These are phyloP conservation scores for Pleodorina starrii DNA, from an alignment of 139 green algal genomes.

Conservation along the genomic window DNA sequence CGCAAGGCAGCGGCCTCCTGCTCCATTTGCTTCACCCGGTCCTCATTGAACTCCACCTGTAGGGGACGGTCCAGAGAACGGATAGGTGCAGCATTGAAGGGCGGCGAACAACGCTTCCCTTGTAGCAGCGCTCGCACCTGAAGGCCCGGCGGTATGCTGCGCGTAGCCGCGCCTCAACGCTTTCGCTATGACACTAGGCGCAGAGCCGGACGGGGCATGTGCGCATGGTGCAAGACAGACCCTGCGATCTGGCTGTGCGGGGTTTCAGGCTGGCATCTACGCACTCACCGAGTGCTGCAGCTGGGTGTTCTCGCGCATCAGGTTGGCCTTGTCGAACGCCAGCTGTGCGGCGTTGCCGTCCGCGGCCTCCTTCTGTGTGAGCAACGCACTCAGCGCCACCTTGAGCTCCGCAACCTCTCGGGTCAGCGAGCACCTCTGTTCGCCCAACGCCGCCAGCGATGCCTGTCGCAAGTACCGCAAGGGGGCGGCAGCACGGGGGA, in stretches of 20 bases:
- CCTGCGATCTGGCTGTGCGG: neutral
- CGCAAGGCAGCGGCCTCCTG: neutral
- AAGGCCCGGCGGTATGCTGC: neutral
- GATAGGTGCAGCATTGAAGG: neutral
- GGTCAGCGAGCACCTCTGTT: neutral
- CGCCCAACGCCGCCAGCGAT: neutral
- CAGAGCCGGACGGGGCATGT: neutral
- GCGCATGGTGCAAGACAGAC: neutral
- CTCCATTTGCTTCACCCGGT: slow-evolving; percentile 25
- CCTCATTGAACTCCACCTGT: slow-evolving; percentile 53
- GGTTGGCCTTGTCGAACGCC: slow-evolving; percentile 51
- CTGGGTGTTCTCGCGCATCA: slow-evolving; percentile 53
- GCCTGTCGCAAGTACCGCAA: too few species aligned
- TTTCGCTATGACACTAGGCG: neutral
- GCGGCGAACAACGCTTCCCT: neutral
- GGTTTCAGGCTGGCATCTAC: neutral
- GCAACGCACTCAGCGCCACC: slow-evolving; percentile 2
- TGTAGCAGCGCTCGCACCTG: neutral
- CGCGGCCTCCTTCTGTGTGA: slow-evolving; percentile 17
- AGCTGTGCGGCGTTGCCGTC: neutral
- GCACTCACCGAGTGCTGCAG: slow-evolving; percentile 56
- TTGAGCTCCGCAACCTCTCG: slow-evolving; percentile 26
- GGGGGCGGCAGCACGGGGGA: too few species aligned
- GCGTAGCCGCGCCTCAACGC: neutral
- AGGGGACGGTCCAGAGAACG: slow-evolving; percentile 7